These are phyloP conservation scores for Populus hybrid DNA, from an alignment of 441 rosid genomes.

Conservation along the genomic window DNA sequence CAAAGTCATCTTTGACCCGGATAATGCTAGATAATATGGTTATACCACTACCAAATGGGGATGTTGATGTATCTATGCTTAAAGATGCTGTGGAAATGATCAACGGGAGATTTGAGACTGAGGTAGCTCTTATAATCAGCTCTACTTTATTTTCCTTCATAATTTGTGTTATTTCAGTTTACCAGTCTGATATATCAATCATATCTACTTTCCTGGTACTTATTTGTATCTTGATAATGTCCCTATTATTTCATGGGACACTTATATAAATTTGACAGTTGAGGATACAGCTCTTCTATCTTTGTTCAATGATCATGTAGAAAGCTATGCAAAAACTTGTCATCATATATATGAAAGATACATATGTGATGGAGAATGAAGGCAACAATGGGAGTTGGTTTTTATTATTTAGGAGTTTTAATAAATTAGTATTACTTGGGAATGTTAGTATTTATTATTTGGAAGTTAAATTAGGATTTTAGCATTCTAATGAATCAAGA, in stretches of 20 bases:
- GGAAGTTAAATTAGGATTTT: not conserved
- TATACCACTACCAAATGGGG: constrained; percentile 76
- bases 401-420: not conserved
- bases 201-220: not conserved
- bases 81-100: constrained; percentile 68
- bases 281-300: not conserved
- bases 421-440: not conserved
- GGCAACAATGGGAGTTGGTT: not conserved
- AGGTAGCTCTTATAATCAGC: constrained; percentile 38
- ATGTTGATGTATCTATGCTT: constrained; percentile 84
- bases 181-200: not conserved
- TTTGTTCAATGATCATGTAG: not conserved
- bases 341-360: not conserved
- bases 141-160: not conserved
- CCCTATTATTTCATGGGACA: not conserved
- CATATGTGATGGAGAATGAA: not conserved
- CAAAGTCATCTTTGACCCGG: constrained; percentile 59
- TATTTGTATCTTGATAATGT: not conserved
- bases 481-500: not conserved
- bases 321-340: not conserved
- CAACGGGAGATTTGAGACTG: constrained; percentile 72
- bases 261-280: not conserved
- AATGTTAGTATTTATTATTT: not conserved
- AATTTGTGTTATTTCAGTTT: not conserved
- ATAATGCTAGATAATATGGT: constrained; percentile 98